phyloP scores from a whole-genome alignment of 2,329 filamentous ascomycete genomes.

The Monosporascus sp. region DNA sequence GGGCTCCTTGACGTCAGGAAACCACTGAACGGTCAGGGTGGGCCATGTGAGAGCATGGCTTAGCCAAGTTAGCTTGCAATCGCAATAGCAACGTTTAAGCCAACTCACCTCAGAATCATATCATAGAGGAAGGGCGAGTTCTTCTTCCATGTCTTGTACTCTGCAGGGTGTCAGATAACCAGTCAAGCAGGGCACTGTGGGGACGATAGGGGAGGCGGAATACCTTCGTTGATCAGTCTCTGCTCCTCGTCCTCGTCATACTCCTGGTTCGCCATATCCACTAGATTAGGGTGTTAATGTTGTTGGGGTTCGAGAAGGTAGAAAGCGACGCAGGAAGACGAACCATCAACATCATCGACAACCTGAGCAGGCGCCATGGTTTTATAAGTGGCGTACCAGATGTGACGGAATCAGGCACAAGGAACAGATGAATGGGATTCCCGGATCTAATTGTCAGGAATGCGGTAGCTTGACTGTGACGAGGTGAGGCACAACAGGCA shows the following conservation, averaged over 20 bases:
- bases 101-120: conserved; percentile 73
- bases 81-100: background rate
- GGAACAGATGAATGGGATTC: too few relatives aligned
- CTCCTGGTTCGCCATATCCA: conserved; percentile 51
- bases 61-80: conserved; percentile 1
- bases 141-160: conserved; percentile 99
- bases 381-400: conserved; percentile 4
- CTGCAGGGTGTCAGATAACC: conserved; percentile 37
- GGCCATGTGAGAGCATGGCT: conserved; percentile 93
- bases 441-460: too few relatives aligned
- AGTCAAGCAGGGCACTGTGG: background rate
- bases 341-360: conserved; percentile 47
- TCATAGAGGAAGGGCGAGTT: conserved; percentile 98
- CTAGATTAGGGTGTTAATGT: conserved; percentile 26
- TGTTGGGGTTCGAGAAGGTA: background rate
- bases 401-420: background rate
- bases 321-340: conserved; percentile 12
- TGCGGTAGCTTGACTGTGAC: too few relatives aligned
- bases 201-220: background rate
- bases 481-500: too few relatives aligned
- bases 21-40: conserved; percentile 95
- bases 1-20: conserved; percentile 86
- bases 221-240: conserved; percentile 91
- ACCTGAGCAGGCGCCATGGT: conserved; percentile 44
- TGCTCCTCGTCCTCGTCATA: conserved; percentile 70